Conservation (phyloP, 1,284 basidiomycete species). For the Austroboletus rostrupii region DNA sequence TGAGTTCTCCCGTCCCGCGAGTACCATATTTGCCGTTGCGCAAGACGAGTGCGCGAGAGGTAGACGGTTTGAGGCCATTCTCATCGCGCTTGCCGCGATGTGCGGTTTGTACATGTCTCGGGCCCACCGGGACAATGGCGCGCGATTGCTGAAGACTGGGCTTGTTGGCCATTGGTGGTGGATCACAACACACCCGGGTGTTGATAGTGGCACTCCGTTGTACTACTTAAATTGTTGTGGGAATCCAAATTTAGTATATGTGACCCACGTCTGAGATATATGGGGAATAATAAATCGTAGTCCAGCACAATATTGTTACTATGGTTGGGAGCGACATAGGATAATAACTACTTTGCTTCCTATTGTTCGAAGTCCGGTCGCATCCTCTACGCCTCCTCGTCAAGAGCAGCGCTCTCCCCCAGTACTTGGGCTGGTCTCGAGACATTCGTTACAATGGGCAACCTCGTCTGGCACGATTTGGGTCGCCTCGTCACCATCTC, state of each 20-base stretch:
- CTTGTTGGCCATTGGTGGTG: slow-evolving; percentile 7
- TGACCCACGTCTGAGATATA: no score
- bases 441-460: slow-evolving; percentile 57
- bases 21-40: slow-evolving; percentile 71
- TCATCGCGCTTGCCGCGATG: slow-evolving; percentile 41
- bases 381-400: no score
- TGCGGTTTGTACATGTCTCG: slow-evolving; percentile 45
- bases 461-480: slow-evolving; percentile 80
- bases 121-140: slow-evolving; percentile 53
- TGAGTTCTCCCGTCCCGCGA: slow-evolving; percentile 63
- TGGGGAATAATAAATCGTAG: no score
- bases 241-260: no score
- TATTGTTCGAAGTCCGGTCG: no score
- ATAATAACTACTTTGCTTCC: no score
- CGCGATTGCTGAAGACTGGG: slow-evolving; percentile 9
- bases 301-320: no score
- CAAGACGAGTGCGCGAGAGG: slow-evolving; percentile 64
- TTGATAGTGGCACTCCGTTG: background rate
- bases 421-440: slow-evolving; percentile 15
- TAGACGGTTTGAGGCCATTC: slow-evolving; percentile 55
- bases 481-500: slow-evolving; percentile 68
- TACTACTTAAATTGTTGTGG: no score
- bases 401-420: no score
- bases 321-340: no score
- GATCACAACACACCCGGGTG: background rate